Evolutionary conservation across 2,329 filamentous ascomycete species (phyloP).

Genomic region (Paracoccidioides brasiliensis): DNA sequence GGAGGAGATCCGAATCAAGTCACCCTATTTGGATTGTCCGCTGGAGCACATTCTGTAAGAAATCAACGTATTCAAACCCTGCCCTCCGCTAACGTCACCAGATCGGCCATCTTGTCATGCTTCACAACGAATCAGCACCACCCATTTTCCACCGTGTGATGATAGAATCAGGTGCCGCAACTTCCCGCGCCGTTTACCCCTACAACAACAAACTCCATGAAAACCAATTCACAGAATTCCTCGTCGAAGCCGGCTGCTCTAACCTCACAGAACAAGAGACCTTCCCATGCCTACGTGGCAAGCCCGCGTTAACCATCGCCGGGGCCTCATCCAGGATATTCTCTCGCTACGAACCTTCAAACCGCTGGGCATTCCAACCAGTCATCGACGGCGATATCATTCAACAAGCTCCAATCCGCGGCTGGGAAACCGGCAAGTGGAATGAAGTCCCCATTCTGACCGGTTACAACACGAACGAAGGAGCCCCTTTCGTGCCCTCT

Average conservation of each 20-base stretch:
- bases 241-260: constrained; percentile 24
- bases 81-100: constrained; percentile 17
- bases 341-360: constrained; percentile 34
- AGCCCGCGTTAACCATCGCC: constrained; percentile 24
- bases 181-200: constrained; percentile 35
- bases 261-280: constrained; percentile 19
- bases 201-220: constrained; percentile 30
- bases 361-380: constrained; percentile 52
- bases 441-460: constrained; percentile 52
- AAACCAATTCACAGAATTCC: constrained; percentile 33
- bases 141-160: constrained; percentile 35
- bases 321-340: constrained; percentile 33
- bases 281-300: constrained; percentile 31
- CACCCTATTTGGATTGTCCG: constrained; percentile 28
- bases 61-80: constrained; percentile 4
- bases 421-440: constrained; percentile 42
- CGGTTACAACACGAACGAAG: constrained; percentile 60
- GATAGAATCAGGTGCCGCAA: constrained; percentile 36
- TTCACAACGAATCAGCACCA: constrained; percentile 22
- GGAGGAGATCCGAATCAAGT: constrained; percentile 21
- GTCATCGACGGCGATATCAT: constrained; percentile 52
- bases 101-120: constrained; percentile 56
- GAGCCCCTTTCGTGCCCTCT: constrained; percentile 48
- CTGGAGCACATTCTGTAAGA: constrained; percentile 42
- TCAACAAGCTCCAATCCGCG: constrained; percentile 43